A percentile compares a stretch with the other conserved stretches of the same genome.
phyloP scores from a whole-genome alignment of 164 flowering plant species.

The Echeveria elegans region DNA sequence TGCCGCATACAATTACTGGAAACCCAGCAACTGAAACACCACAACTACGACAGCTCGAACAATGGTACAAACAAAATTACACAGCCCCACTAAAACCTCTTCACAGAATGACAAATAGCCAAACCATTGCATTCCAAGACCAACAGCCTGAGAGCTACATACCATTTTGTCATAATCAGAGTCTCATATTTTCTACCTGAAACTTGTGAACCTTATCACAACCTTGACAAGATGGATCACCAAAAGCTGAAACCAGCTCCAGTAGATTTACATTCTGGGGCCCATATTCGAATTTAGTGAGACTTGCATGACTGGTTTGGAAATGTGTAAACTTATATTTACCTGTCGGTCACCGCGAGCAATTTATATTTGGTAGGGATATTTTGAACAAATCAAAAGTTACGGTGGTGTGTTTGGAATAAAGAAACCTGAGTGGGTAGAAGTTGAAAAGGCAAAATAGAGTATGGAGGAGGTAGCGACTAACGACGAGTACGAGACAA shows the following conservation, averaged over 20 bases:
- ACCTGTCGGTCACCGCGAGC: too few species aligned
- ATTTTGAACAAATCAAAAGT: neutral
- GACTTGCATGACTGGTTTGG: too few species aligned
- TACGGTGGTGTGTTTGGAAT: neutral
- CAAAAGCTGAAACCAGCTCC: too few species aligned
- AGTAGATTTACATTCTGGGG: too few species aligned
- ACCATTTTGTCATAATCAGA: neutral
- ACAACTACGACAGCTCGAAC: neutral
- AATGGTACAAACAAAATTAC: neutral
- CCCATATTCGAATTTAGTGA: too few species aligned
- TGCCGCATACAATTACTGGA: neutral
- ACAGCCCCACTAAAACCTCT: too few species aligned
- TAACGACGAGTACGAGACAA: neutral
- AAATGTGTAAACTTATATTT: too few species aligned
- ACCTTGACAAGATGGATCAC: too few species aligned
- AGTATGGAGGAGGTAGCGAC: neutral
- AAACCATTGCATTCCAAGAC: too few species aligned
- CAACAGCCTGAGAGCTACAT: too few species aligned
- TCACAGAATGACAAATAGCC: neutral
- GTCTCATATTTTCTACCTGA: neutral
- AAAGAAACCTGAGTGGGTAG: neutral
- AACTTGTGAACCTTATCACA: too few species aligned
- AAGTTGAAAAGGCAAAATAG: neutral
- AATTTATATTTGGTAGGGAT: too few species aligned
- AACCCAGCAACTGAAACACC: neutral